phyloP scores from a whole-genome alignment of 1,139 yeast species.

The Zygosaccharomyces sapae region DNA sequence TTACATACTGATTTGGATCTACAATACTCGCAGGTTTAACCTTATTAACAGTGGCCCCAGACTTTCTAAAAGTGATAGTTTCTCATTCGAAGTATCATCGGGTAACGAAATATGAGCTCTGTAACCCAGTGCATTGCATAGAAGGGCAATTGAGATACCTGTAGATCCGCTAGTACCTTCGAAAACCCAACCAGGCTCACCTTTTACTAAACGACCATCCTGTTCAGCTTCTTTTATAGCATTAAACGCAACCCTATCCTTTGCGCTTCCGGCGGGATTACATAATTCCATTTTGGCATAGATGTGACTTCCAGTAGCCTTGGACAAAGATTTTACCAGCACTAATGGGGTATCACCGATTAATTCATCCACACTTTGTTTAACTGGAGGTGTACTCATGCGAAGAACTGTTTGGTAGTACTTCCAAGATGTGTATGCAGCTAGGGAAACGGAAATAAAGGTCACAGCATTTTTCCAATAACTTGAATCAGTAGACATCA shows the following conservation, averaged over 20 bases:
- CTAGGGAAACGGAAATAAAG: conserved; percentile 14
- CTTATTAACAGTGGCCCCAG: conserved; percentile 78
- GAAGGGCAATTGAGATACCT: conserved; percentile 86
- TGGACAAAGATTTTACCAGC: conserved; percentile 69
- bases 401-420: conserved; percentile 9
- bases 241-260: conserved; percentile 88
- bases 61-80: conserved; percentile 61
- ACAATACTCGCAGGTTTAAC: conserved; percentile 95
- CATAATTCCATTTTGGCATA: conserved; percentile 80
- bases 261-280: conserved; percentile 95
- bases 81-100: conserved; percentile 86
- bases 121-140: conserved; percentile 85
- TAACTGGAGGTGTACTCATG: conserved; percentile 15
- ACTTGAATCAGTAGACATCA: neutral
- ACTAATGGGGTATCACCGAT: conserved; percentile 91
- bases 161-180: conserved; percentile 98
- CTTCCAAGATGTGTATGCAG: conserved; percentile 18
- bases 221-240: conserved; percentile 67
- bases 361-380: conserved; percentile 51
- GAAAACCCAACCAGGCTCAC: conserved; percentile 54
- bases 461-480: conserved; percentile 20
- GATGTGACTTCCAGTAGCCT: conserved; percentile 72
- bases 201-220: conserved; percentile 49
- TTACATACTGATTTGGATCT: conserved; percentile 89
- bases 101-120: conserved; percentile 91